Percentiles rank a stretch among this genome's conserved stretches.
phyloP scores from a whole-genome alignment of 805 yeast genomes.

The Cyberlindnera amylophila region DNA sequence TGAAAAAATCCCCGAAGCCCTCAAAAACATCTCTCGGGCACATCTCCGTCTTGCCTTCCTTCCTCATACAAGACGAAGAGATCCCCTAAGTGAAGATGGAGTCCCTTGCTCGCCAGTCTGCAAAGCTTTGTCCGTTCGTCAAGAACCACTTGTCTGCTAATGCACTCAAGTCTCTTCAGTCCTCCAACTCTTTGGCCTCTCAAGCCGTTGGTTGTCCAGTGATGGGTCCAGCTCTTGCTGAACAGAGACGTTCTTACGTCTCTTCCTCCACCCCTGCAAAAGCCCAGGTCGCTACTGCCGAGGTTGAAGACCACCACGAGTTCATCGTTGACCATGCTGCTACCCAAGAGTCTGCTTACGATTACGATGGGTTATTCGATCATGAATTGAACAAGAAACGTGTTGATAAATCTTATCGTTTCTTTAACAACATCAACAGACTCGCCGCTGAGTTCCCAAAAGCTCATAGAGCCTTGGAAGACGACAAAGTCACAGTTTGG shows the following conservation, averaged over 20 bases:
- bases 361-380: slow-evolving; percentile 67
- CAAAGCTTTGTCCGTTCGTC: slow-evolving; percentile 82
- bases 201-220: slow-evolving; percentile 85
- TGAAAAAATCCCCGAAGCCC: neutral
- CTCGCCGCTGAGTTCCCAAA: slow-evolving; percentile 89
- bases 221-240: slow-evolving; percentile 71
- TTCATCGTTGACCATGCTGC: slow-evolving; percentile 31
- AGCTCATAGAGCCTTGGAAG: slow-evolving; percentile 76
- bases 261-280: slow-evolving; percentile 33
- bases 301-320: slow-evolving; percentile 24
- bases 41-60: neutral
- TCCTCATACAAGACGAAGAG: too few species aligned
- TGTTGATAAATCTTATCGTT: slow-evolving; percentile 87
- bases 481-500: slow-evolving; percentile 95
- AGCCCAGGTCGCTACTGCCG: slow-evolving; percentile 28
- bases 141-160: slow-evolving; percentile 49
- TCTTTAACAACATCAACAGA: slow-evolving; percentile 95
- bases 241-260: slow-evolving; percentile 31
- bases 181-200: slow-evolving; percentile 26
- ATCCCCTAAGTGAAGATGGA: slow-evolving; percentile 50
- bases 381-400: slow-evolving; percentile 71
- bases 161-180: slow-evolving; percentile 53
- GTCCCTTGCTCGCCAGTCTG: slow-evolving; percentile 68
- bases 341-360: slow-evolving; percentile 54
- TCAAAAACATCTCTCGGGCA: neutral